Percentiles rank a stretch among this genome's conserved stretches.
Evolutionary conservation across 257 asterid genomes (phyloP).

Genomic region (Scutellaria baicalensis): DNA sequence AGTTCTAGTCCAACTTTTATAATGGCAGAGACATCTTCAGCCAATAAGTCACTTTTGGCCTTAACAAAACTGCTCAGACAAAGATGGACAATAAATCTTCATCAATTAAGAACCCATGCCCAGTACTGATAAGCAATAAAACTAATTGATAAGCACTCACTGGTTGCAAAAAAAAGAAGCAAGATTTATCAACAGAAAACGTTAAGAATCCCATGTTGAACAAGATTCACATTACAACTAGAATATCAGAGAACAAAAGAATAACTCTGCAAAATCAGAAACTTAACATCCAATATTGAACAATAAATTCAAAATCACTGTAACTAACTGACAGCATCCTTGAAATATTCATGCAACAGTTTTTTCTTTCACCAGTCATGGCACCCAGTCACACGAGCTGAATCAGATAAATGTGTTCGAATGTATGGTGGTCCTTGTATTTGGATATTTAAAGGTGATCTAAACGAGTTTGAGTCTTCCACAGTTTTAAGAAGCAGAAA

Average conservation of each 20-base stretch:
- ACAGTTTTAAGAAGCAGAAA: neutral
- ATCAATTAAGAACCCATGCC: constrained; percentile 19
- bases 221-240: neutral
- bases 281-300: neutral
- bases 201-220: neutral
- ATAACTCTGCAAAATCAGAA: neutral
- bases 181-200: neutral
- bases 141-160: constrained; percentile 2
- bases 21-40: constrained; percentile 69
- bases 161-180: neutral
- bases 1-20: constrained; percentile 68
- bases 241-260: neutral
- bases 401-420: neutral
- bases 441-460: neutral
- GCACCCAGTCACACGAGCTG: neutral
- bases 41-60: constrained; percentile 79
- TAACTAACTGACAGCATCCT: constrained; percentile 1
- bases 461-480: neutral
- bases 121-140: constrained; percentile 1
- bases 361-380: neutral
- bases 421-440: neutral
- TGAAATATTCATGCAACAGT: neutral
- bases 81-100: constrained; percentile 11
- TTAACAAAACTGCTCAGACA: constrained; percentile 58
- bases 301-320: neutral